These are phyloP conservation scores for Glarea lozoyensis DNA, from an alignment of 495 filamentous ascomycete genomes.

Conservation along the genomic window DNA sequence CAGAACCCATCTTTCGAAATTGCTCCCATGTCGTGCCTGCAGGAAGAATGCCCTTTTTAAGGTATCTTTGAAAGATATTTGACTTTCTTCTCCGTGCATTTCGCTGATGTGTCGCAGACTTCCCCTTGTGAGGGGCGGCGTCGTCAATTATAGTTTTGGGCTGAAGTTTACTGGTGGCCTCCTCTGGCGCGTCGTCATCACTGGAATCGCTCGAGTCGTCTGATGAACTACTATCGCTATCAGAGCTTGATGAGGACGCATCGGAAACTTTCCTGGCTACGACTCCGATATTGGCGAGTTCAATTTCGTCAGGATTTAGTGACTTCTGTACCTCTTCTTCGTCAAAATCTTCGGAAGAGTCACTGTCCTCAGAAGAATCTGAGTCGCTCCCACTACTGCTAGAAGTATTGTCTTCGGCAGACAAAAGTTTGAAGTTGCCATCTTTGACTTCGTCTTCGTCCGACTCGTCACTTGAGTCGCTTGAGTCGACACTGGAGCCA, in stretches of 20 bases:
- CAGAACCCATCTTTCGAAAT: slow-evolving; percentile 28
- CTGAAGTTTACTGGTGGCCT: slow-evolving; percentile 13
- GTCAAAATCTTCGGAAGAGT: no score
- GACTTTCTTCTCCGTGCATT: slow-evolving; percentile 24
- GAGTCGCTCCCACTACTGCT: slow-evolving; percentile 9
- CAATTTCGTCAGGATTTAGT: no score
- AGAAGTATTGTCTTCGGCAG: slow-evolving; percentile 5
- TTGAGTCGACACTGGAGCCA: slow-evolving; percentile 7
- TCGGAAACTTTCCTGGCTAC: no score
- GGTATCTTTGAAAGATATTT: slow-evolving; percentile 38
- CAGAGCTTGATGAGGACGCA: neutral
- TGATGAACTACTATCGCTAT: slow-evolving; percentile 6
- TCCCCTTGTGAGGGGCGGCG: neutral
- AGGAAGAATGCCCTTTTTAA: slow-evolving; percentile 39
- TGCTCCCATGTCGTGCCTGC: slow-evolving; percentile 37
- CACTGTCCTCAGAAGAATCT: slow-evolving; percentile 1
- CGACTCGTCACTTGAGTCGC: no score
- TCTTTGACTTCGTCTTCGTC: slow-evolving; percentile 4
- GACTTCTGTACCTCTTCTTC: no score
- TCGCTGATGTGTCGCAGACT: neutral
- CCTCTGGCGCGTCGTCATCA: slow-evolving; percentile 17
- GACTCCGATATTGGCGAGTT: no score
- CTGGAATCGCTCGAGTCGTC: slow-evolving; percentile 13
- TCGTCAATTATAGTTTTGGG: neutral
- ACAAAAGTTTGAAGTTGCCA: slow-evolving; percentile 3